These are phyloP conservation scores for Microcyclosporella mali DNA, from an alignment of 2,329 filamentous ascomycete genomes.

Conservation along the genomic window DNA sequence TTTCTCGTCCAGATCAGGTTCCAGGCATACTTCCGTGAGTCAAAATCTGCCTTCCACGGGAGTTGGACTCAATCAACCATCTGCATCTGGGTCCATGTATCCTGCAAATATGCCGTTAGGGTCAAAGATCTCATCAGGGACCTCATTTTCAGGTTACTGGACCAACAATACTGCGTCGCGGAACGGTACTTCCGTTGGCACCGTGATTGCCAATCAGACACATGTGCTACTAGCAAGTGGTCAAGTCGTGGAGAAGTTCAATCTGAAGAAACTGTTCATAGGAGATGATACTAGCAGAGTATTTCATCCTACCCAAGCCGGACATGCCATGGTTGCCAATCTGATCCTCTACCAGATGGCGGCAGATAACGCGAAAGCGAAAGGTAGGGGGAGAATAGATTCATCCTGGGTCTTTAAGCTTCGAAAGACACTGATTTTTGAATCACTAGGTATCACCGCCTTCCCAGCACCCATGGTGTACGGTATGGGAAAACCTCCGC, in stretches of 20 bases:
- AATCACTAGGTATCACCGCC: neutral
- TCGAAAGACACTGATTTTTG: neutral
- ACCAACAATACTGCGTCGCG: too few relatives aligned
- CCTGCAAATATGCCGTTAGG: too few relatives aligned
- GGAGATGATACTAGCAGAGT: slow-evolving; percentile 3
- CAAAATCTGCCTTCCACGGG: too few relatives aligned
- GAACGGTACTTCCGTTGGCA: neutral
- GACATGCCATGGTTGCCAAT: slow-evolving; percentile 7
- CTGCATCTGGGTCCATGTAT: too few relatives aligned
- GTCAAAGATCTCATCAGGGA: too few relatives aligned
- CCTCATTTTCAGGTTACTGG: too few relatives aligned
- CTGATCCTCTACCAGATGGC: slow-evolving; percentile 7
- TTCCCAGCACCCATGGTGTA: neutral
- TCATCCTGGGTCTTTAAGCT: too few relatives aligned
- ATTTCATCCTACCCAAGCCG: slow-evolving; percentile 7
- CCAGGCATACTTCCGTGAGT: too few relatives aligned
- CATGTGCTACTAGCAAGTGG: slow-evolving; percentile 1
- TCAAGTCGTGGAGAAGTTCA: neutral
- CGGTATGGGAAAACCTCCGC: neutral
- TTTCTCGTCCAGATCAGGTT: too few relatives aligned
- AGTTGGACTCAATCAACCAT: too few relatives aligned
- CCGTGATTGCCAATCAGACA: slow-evolving; percentile 4
- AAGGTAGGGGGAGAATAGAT: neutral
- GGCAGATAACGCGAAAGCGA: neutral
- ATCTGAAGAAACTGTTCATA: slow-evolving; percentile 2